Evolutionary conservation across 345 rosid species (phyloP).

Genomic region (Salix caprea): DNA sequence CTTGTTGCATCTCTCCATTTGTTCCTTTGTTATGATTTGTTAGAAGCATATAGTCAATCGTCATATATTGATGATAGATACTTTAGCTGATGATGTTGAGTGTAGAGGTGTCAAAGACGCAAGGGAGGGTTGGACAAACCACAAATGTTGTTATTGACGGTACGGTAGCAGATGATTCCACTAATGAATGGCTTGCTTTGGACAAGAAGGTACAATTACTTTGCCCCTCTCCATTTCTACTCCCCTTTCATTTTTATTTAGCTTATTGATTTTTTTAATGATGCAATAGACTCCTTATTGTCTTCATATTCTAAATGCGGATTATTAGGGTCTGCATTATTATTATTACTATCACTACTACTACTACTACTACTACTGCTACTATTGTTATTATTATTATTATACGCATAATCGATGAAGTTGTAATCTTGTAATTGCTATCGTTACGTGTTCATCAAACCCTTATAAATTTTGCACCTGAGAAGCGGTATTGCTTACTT

Average conservation of each 20-base stretch:
- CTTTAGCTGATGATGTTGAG: constrained; percentile 12
- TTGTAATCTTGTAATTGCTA: background rate
- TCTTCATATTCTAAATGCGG: background rate
- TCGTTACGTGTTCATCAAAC: background rate
- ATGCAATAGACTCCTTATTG: background rate
- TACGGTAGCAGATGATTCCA: constrained; percentile 83
- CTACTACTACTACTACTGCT: too few species aligned
- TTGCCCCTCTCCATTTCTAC: background rate
- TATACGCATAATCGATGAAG: background rate
- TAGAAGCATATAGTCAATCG: background rate
- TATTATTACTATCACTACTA: too few species aligned
- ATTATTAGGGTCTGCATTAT: too few species aligned
- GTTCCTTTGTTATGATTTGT: background rate
- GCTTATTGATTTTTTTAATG: background rate
- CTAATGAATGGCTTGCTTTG: constrained; percentile 82
- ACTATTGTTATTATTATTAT: background rate
- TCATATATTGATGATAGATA: background rate
- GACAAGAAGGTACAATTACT: constrained; percentile 71
- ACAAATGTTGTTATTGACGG: constrained; percentile 93
- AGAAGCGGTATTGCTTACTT: constrained; percentile 12
- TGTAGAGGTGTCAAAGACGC: constrained; percentile 85
- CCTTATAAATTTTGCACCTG: background rate
- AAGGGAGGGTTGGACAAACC: constrained; percentile 93
- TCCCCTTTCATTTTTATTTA: background rate
- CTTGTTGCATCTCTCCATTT: background rate